These are phyloP conservation scores for Fusarium devonianum DNA, from an alignment of 2,329 filamentous ascomycete genomes.

Conservation along the genomic window DNA sequence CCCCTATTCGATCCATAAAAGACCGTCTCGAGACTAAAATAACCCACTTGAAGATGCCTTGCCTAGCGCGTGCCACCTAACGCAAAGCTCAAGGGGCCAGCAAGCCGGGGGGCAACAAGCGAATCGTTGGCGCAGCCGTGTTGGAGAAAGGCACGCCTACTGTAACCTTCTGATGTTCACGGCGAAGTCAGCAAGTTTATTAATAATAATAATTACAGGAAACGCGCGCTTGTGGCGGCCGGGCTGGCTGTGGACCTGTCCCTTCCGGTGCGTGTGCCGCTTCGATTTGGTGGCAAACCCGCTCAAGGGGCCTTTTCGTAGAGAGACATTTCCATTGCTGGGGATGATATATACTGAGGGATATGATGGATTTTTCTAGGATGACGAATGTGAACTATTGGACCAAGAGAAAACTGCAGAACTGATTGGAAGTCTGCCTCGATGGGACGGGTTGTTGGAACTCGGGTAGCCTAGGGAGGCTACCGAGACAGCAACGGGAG, in stretches of 20 bases:
- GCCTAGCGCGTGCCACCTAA: conserved; percentile 24
- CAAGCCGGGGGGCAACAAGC: conserved; percentile 8
- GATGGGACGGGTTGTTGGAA: conserved; percentile 12
- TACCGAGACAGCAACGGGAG: conserved; percentile 14
- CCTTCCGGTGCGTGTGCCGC: too few relatives aligned
- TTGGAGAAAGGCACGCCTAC: conserved; percentile 2
- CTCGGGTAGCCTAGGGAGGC: conserved; percentile 5
- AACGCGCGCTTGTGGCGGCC: conserved; percentile 38
- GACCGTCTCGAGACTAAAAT: conserved; percentile 28
- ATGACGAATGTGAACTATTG: background rate
- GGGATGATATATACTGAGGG: background rate
- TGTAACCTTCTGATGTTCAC: conserved; percentile 6
- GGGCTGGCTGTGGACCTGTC: conserved; percentile 17
- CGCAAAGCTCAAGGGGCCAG: conserved; percentile 27
- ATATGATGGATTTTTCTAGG: background rate
- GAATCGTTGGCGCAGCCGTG: background rate
- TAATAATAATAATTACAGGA: too few relatives aligned
- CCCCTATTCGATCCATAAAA: conserved; percentile 14
- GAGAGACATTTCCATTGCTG: conserved; percentile 19
- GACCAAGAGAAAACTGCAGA: background rate
- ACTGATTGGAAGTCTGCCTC: background rate
- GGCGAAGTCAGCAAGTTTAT: too few relatives aligned
- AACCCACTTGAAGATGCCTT: conserved; percentile 26
- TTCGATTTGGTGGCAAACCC: conserved; percentile 34
- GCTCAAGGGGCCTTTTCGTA: conserved; percentile 14